Base-by-base conservation (phyloP, 768 basidiomycete species). In the Lyophyllum semitale region DNA sequence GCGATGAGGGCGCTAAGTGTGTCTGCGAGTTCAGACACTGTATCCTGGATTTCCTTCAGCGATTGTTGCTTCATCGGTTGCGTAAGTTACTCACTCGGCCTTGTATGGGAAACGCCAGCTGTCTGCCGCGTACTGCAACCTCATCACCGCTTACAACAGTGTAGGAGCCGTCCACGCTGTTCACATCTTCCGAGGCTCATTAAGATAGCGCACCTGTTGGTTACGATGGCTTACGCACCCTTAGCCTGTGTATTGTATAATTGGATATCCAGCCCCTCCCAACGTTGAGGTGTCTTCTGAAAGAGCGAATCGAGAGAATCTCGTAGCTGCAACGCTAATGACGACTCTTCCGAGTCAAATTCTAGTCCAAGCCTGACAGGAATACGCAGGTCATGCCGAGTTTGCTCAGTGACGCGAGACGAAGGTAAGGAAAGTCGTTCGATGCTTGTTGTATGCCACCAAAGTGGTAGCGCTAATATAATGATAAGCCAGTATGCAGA, bases 401-500 rank as follows among this genome's bases (percentile, higher is more conserved):
- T 74, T 61, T 86, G 78, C 6, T 78, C 75, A 37, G 69, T 68
- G 30, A 95, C 85, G 20, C 83, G 80, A 40, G 72, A 69, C 8
- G 78, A 73, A 1, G 95, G 93, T 12, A 97, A 74, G 0, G 87
- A 75, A 15, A 90, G 77, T 25, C 95, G 84, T 65, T 95, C 82
- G 26, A 98, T 96, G 59, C 90, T 91, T 4, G 97, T 98, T 25
- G 90, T 87, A 48, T 77, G 79, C 93, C 94, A 98, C 97, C 97
- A 99, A 46, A 93, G 79, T 2, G 97, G 97, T 18, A 95, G 55
- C 1, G 88, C 88, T 7, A 93, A 72, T 30, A 96, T 59, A 32
- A 97, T 79, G 25, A 93, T 71, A 23, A 80, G 51, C 84, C 94
- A 94, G 70, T 95, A 97, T 0, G 90, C 82, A 4, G 77, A 68